phyloP scores from a whole-genome alignment of 257 asterid genomes.

The Eucommia ulmoides region DNA sequence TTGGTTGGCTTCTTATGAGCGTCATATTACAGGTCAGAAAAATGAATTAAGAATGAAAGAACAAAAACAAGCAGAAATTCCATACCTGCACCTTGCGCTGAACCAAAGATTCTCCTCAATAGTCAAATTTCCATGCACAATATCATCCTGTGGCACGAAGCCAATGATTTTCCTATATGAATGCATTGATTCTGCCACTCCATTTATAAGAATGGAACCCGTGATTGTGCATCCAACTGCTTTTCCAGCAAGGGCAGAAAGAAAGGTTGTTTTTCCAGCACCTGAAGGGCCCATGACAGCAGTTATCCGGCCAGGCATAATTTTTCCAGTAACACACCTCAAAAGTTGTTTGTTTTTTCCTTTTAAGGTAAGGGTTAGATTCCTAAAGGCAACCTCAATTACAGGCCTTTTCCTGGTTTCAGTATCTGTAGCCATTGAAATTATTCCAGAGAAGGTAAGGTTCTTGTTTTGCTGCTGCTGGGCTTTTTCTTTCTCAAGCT shows the following conservation, averaged over 20 bases:
- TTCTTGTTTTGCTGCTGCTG: slow-evolving; percentile 49
- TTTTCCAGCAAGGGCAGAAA: slow-evolving; percentile 91
- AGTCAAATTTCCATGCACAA: slow-evolving; percentile 90
- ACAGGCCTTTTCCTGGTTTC: slow-evolving; percentile 44
- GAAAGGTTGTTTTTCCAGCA: slow-evolving; percentile 94
- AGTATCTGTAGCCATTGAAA: slow-evolving; percentile 46
- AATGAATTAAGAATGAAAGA: too few species aligned
- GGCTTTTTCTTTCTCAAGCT: slow-evolving; percentile 81
- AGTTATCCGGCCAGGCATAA: slow-evolving; percentile 72
- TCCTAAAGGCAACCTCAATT: slow-evolving; percentile 55
- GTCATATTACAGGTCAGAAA: too few species aligned
- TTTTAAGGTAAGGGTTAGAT: slow-evolving; percentile 66
- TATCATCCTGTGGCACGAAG: slow-evolving; percentile 94
- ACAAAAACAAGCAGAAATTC: too few species aligned
- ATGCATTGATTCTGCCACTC: slow-evolving; percentile 47
- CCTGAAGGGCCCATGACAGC: slow-evolving; percentile 99
- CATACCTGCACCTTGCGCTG: slow-evolving; percentile 89
- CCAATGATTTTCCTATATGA: slow-evolving; percentile 84
- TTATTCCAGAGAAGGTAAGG: slow-evolving; percentile 47
- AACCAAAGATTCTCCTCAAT: slow-evolving; percentile 98
- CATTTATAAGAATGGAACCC: slow-evolving; percentile 62
- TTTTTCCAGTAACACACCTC: slow-evolving; percentile 67
- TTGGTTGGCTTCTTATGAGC: too few species aligned
- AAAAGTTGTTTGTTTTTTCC: slow-evolving; percentile 58
- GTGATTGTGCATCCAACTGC: slow-evolving; percentile 62